Conservation (phyloP, 208 protist genomes). For the Leishmania tarentolae region DNA sequence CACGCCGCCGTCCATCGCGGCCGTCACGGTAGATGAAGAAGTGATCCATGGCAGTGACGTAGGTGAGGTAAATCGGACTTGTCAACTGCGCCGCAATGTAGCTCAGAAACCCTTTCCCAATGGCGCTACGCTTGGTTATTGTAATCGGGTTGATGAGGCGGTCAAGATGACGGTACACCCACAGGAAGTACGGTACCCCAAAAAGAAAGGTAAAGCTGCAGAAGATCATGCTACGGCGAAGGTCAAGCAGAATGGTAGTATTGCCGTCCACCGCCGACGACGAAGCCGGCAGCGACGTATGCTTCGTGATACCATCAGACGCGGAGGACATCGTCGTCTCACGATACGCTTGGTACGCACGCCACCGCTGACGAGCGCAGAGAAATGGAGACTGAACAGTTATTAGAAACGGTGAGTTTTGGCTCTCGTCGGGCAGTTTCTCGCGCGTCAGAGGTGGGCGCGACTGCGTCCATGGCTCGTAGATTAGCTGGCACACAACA, state of each 20-base stretch:
- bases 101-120: constrained; percentile 76
- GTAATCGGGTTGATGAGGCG: constrained; percentile 34
- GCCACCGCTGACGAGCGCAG: constrained; percentile 19
- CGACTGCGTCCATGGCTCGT: constrained; percentile 49
- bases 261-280: constrained; percentile 7
- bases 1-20: constrained; percentile 53
- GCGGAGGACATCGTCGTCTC: not conserved
- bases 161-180: constrained; percentile 59
- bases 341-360: not conserved
- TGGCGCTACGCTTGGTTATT: constrained; percentile 55
- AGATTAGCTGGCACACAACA: constrained; percentile 68
- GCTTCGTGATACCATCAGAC: not conserved
- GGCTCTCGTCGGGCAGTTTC: constrained; percentile 38
- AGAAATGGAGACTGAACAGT: constrained; percentile 45
- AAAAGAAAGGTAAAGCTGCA: constrained; percentile 75
- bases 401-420: constrained; percentile 44
- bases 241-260: constrained; percentile 54
- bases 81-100: constrained; percentile 60
- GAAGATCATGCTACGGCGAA: constrained; percentile 82
- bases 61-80: constrained; percentile 67
- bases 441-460: constrained; percentile 38
- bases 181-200: constrained; percentile 67
- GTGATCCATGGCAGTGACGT: constrained; percentile 73
- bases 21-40: constrained; percentile 81
- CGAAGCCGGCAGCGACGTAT: not conserved